Evolutionary conservation across 2,329 filamentous ascomycete genomes (phyloP), one percentile per base, ranked within the genome.

Genomic region (Colletotrichum sp.): DNA sequence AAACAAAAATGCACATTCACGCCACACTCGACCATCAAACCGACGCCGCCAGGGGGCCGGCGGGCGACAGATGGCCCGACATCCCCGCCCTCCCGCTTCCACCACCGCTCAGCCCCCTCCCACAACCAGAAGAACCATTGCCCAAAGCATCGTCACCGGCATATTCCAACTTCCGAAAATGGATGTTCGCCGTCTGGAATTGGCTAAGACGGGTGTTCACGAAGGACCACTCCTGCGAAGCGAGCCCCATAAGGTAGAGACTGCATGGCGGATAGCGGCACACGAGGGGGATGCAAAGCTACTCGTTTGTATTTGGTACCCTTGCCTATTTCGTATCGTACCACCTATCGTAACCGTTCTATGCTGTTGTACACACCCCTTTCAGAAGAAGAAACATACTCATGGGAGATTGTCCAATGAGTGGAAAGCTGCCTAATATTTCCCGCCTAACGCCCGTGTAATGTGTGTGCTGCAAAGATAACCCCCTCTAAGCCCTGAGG

Each of bases 71-170:
- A 10, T 74, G 74, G 71, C 71, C 74, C 59, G 70, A 68, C 7
- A 52, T 75, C 36, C 74, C 74, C 15, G 43, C 65, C 18, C 48
- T 65, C 64, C 73, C 26, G 12, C 73, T 73, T 24, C 70, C 73
- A 32, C 43, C 48, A 30, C 74, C 70, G 15, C 24, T 76, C 18
- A 74, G 74, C 26, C 70, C 73, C 70, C 64, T 68, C 16, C 30
- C 63, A 30, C 7, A 66, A 36, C 12, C 61, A 55, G 32, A 21
- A 48, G 34, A 59, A 21, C 67, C 34, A 21, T 36, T 15, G 15
- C 67, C 59, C 26, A 21, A 18, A 70, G 32, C 21, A 36, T 30
- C 13, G n/a, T 43, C n/a, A 12, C 24, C 64, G 59, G 73, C 59
- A 36, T 76, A 48, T 32, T 65, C 64, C 30, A 21, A 69, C 52